Conservation (phyloP, 192 early-diverging fungal species). For the Phycomyces blakesleeanus region DNA sequence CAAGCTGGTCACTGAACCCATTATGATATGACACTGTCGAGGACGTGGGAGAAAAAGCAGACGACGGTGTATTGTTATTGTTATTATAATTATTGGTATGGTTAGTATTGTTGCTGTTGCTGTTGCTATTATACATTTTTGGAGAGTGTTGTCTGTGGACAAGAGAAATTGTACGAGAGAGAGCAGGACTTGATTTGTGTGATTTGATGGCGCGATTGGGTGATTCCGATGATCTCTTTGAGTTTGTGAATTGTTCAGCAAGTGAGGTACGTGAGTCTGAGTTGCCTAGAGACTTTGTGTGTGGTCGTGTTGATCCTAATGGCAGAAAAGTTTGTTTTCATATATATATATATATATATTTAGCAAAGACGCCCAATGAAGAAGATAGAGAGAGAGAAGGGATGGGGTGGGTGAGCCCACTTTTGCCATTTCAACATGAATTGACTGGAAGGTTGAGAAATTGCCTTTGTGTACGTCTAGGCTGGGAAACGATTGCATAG, state of each 20-base stretch:
- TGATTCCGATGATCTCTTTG: background rate
- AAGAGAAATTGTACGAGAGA: constrained; percentile 7
- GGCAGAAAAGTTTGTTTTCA: background rate
- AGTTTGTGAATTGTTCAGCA: background rate
- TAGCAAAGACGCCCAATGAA: too few species aligned
- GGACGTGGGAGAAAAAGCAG: background rate
- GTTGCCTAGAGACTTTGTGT: background rate
- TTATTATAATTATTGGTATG: too few species aligned
- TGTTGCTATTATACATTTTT: constrained; percentile 21
- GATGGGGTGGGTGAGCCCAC: too few species aligned
- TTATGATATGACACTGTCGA: background rate
- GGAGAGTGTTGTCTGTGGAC: background rate
- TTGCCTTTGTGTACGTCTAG: too few species aligned
- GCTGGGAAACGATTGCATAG: too few species aligned
- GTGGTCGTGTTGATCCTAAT: background rate
- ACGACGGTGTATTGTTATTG: too few species aligned
- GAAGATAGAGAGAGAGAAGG: too few species aligned
- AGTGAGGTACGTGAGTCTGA: background rate
- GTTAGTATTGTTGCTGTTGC: too few species aligned
- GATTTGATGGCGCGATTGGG: background rate
- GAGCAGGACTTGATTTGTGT: constrained; percentile 11
- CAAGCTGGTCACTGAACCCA: background rate
- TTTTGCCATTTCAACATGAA: too few species aligned
- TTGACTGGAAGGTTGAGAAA: too few species aligned
- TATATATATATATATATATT: too few species aligned